These are phyloP conservation scores for Auricularia heimuer DNA, from an alignment of 768 basidiomycete species.

Conservation along the genomic window DNA sequence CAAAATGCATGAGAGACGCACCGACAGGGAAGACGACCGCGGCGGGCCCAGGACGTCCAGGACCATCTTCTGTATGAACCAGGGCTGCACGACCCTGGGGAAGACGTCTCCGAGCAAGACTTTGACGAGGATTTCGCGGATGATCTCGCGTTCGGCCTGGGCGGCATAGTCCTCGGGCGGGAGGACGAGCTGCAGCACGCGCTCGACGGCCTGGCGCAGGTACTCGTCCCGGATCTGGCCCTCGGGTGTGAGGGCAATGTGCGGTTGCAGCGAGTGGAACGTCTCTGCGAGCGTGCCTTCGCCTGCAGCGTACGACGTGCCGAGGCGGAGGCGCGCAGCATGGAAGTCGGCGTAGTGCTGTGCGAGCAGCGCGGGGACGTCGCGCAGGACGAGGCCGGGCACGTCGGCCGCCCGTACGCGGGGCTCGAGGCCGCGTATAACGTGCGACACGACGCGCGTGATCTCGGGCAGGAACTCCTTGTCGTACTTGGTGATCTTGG, in stretches of 20 bases:
- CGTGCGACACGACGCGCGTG: constrained; percentile 43
- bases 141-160: constrained; percentile 68
- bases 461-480: constrained; percentile 72
- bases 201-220: constrained; percentile 69
- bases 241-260: constrained; percentile 64
- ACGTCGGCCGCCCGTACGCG: constrained; percentile 49
- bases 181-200: constrained; percentile 61
- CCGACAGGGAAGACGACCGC: neutral
- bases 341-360: constrained; percentile 78
- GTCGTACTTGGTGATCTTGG: constrained; percentile 73
- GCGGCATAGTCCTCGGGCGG: constrained; percentile 72
- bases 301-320: constrained; percentile 66
- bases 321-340: constrained; percentile 48
- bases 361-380: constrained; percentile 54
- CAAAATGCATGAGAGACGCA: constrained; percentile 14
- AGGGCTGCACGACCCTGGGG: constrained; percentile 70
- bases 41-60: constrained; percentile 54
- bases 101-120: constrained; percentile 46
- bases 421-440: constrained; percentile 51
- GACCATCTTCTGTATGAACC: constrained; percentile 74
- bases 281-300: constrained; percentile 52
- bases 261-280: constrained; percentile 77
- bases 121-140: constrained; percentile 77
- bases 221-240: constrained; percentile 60
- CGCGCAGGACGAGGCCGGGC: constrained; percentile 46